These are phyloP conservation scores for Diplodia intermedia DNA, from an alignment of 2,329 filamentous ascomycete genomes.

Conservation along the genomic window DNA sequence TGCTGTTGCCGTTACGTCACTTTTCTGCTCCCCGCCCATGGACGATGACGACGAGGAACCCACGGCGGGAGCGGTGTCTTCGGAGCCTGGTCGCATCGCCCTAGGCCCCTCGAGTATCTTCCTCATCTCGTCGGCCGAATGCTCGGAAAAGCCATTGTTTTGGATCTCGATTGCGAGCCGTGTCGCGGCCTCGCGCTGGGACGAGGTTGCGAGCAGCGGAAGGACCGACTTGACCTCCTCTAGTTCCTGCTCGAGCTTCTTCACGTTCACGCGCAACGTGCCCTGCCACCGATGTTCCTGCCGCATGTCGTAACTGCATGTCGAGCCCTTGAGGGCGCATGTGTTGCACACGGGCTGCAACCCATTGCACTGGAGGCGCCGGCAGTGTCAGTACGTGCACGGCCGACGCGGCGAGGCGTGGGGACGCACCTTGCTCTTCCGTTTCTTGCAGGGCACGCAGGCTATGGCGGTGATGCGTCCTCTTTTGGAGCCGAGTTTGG, in stretches of 20 bases:
- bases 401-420: not conserved
- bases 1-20: slow-evolving; percentile 19
- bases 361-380: slow-evolving; percentile 44
- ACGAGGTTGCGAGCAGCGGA: slow-evolving; percentile 44
- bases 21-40: slow-evolving; percentile 20
- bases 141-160: slow-evolving; percentile 48
- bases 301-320: slow-evolving; percentile 48
- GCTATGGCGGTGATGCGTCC: slow-evolving; percentile 48
- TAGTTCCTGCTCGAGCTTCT: slow-evolving; percentile 47
- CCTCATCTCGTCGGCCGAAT: slow-evolving; percentile 47
- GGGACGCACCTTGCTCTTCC: slow-evolving; percentile 47
- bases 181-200: slow-evolving; percentile 45
- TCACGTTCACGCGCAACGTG: slow-evolving; percentile 47
- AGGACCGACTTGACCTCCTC: slow-evolving; percentile 50
- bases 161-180: slow-evolving; percentile 47
- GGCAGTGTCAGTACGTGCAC: slow-evolving; percentile 32
- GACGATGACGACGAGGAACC: slow-evolving; percentile 24
- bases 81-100: slow-evolving; percentile 6
- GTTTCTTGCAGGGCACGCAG: slow-evolving; percentile 49
- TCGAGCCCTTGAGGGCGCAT: slow-evolving; percentile 48
- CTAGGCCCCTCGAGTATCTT: slow-evolving; percentile 44
- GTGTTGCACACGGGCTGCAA: slow-evolving; percentile 50
- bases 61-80: slow-evolving; percentile 7
- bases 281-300: slow-evolving; percentile 50
- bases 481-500: slow-evolving; percentile 31